Evolutionary conservation across 1,284 basidiomycete genomes (phyloP).

Genomic region (Violaceomyces palustris): DNA sequence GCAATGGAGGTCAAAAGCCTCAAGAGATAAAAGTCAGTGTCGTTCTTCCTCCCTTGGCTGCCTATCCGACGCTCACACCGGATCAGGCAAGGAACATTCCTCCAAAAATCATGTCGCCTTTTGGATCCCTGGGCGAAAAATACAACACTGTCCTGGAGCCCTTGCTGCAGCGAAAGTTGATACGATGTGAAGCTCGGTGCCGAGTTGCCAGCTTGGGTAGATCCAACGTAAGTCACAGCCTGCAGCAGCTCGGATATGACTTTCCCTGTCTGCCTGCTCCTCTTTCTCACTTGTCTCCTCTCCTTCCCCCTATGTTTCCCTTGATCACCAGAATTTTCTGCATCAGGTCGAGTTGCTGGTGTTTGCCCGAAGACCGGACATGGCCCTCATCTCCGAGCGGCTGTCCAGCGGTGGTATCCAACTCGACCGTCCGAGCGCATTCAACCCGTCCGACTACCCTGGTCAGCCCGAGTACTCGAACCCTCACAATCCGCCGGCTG

Average conservation of each 20-base stretch:
- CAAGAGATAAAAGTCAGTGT: conserved; percentile 33
- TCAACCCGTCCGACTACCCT: conserved; percentile 61
- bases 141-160: conserved; percentile 22
- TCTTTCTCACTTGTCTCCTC: too few relatives aligned
- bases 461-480: conserved; percentile 70
- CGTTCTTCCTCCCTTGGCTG: conserved; percentile 13
- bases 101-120: conserved; percentile 5
- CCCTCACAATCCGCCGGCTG: conserved; percentile 60
- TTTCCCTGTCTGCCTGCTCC: too few relatives aligned
- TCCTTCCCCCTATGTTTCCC: neutral
- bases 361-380: conserved; percentile 86
- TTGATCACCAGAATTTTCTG: conserved; percentile 54
- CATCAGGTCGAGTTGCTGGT: conserved; percentile 78
- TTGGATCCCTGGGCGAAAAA: conserved; percentile 35
- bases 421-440: conserved; percentile 70
- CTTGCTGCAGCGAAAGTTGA: conserved; percentile 15
- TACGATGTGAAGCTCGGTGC: conserved; percentile 35
- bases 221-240: neutral
- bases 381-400: conserved; percentile 70
- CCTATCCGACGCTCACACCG: conserved; percentile 7
- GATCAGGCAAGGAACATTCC: conserved; percentile 5
- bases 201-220: conserved; percentile 18
- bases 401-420: conserved; percentile 66
- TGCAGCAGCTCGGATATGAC: too few relatives aligned
- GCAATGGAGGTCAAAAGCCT: neutral